Evolutionary conservation across 139 green algal species (phyloP), one percentile per base, ranked within the genome.

Genomic region (Pseudopediastrum boryanum): DNA sequence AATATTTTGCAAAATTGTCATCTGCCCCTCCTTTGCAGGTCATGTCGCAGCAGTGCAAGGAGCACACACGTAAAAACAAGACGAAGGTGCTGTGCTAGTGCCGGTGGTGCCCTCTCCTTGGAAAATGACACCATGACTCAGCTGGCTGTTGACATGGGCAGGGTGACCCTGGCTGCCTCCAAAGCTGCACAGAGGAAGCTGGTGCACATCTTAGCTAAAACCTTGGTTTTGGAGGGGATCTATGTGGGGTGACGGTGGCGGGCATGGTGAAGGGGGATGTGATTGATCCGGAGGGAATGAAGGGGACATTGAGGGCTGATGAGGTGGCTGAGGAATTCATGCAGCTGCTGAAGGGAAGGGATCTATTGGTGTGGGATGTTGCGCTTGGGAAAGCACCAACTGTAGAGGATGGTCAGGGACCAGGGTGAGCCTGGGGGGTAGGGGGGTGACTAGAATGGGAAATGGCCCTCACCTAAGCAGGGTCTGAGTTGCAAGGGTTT

Each of bases 41-140:
- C n/a, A n/a, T n/a, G n/a, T n/a, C n/a, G n/a, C n/a, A n/a, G n/a
- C 7, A 66, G 23, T 4, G 59, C 59, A 67, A 7, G 61, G 35
- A 42, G 61, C 35, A 69, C 4, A 38, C 31, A n/a, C 33, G 5
- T 42, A 21, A 33, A 51, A 56, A 56, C 13, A 12, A 56, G 12
- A 16, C 13, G 13, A 56, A n/a, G 46, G 13, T 12, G 46, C 46
- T n/a, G 16, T 56, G 46, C 46, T n/a, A n/a, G n/a, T n/a, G n/a
- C n/a, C n/a, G n/a, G n/a, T n/a, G n/a, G n/a, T n/a, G n/a, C n/a
- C n/a, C n/a, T n/a, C n/a, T n/a, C n/a, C n/a, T n/a, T n/a, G n/a
- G n/a, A n/a, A n/a, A n/a, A n/a, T n/a, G 25, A 23, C 9, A 8
- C 2, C 65, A 79, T 50, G 71, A 89, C 87, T 83, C 87, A 93